These are phyloP conservation scores for Setaria italica DNA, from an alignment of 202 grass and related monocot genomes.

Conservation along the genomic window DNA sequence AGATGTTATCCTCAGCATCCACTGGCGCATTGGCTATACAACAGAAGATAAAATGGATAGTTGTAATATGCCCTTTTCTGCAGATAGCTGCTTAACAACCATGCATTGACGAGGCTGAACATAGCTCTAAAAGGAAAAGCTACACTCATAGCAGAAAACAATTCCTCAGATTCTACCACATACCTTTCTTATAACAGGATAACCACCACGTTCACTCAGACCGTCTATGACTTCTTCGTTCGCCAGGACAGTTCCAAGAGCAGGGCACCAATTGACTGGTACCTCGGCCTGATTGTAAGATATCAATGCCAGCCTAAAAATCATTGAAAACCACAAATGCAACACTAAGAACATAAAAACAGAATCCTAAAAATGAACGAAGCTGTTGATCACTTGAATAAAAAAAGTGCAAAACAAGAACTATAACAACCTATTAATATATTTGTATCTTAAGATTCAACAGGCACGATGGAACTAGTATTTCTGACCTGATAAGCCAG, in stretches of 20 bases:
- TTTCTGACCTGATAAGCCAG: constrained; percentile 86
- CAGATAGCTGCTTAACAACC: constrained; percentile 28
- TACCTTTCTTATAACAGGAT: constrained; percentile 97
- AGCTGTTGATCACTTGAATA: constrained; percentile 24
- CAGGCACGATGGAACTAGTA: constrained; percentile 13
- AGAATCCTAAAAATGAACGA: constrained; percentile 43
- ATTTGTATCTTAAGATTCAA: constrained; percentile 28
- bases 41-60: constrained; percentile 27
- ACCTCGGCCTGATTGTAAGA: constrained; percentile 92
- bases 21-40: constrained; percentile 93
- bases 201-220: constrained; percentile 94
- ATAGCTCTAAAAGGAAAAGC: constrained; percentile 25
- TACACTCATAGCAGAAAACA: background rate
- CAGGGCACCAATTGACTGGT: constrained; percentile 99
- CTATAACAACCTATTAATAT: background rate
- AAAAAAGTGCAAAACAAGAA: constrained; percentile 24
- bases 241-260: constrained; percentile 94
- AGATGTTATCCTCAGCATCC: constrained; percentile 97
- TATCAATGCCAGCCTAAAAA: constrained; percentile 63
- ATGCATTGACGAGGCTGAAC: constrained; percentile 29
- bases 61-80: constrained; percentile 1
- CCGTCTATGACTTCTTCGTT: constrained; percentile 96
- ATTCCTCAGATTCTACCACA: constrained; percentile 31
- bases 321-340: constrained; percentile 65
- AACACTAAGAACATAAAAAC: constrained; percentile 63